phyloP scores from a whole-genome alignment of 1,139 yeast species.

The Kluyveromyces sp. region DNA sequence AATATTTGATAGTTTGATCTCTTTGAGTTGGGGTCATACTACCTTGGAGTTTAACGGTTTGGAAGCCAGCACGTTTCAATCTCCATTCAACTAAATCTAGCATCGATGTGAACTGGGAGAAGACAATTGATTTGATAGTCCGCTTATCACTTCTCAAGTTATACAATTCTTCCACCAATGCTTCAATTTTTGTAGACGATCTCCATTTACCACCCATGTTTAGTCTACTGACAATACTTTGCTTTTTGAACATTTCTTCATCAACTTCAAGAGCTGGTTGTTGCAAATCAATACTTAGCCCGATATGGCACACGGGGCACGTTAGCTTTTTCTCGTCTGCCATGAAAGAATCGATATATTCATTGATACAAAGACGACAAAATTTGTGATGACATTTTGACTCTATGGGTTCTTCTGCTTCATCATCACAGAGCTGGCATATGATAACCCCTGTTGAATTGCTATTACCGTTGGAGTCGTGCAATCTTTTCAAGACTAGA shows the following conservation, averaged over 20 bases:
- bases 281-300: conserved; percentile 78
- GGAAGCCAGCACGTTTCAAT: conserved; percentile 84
- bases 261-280: conserved; percentile 80
- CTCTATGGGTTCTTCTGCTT: conserved; percentile 94
- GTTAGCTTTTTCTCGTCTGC: conserved; percentile 58
- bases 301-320: conserved; percentile 96
- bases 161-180: conserved; percentile 86
- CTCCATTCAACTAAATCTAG: conserved; percentile 94
- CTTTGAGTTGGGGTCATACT: conserved; percentile 95
- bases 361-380: conserved; percentile 85
- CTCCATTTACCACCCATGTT: conserved; percentile 78
- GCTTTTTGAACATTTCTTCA: conserved; percentile 53
- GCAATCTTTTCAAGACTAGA: conserved; percentile 66
- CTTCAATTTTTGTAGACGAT: conserved; percentile 93
- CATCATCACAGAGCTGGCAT: conserved; percentile 93
- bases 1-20: conserved; percentile 80
- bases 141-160: conserved; percentile 76
- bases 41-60: conserved; percentile 89
- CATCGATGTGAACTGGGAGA: conserved; percentile 96
- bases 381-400: conserved; percentile 90
- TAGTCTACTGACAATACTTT: conserved; percentile 83
- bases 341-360: conserved; percentile 75
- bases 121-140: conserved; percentile 91
- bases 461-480: conserved; percentile 21
- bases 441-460: conserved; percentile 53